Conservation (phyloP, 805 yeast genomes). For the Sugiyamaella marilandica region DNA sequence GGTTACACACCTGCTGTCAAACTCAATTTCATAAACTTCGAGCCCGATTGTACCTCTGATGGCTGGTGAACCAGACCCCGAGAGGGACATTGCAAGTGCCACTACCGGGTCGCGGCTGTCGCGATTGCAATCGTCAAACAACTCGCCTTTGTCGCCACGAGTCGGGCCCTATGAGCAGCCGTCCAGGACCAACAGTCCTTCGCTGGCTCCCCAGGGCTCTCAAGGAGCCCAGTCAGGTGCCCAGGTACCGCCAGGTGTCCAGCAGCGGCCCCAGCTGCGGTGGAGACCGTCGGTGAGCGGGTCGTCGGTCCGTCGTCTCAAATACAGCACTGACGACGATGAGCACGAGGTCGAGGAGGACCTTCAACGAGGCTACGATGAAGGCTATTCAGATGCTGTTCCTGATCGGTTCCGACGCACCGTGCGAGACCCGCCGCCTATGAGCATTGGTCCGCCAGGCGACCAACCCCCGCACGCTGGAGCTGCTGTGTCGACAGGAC, state of each 20-base stretch:
- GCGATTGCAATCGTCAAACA: background rate
- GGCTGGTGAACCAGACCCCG: background rate
- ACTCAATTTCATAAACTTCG: too few species aligned
- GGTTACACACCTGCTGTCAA: too few species aligned
- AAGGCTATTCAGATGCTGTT: constrained; percentile 70
- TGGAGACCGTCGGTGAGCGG: constrained; percentile 8
- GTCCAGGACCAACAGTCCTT: constrained; percentile 1
- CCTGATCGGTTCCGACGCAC: constrained; percentile 36
- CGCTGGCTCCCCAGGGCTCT: background rate
- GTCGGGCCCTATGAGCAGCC: background rate
- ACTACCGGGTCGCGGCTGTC: background rate
- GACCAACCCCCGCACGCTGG: background rate
- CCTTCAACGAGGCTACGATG: constrained; percentile 55
- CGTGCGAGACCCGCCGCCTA: background rate
- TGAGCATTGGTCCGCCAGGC: background rate
- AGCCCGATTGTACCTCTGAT: background rate
- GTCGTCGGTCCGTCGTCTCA: constrained; percentile 20
- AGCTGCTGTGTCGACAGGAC: background rate
- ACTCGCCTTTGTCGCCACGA: constrained; percentile 5
- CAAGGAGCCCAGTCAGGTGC: background rate
- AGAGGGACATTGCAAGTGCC: background rate
- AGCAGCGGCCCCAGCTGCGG: constrained; percentile 6
- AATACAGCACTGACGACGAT: constrained; percentile 81
- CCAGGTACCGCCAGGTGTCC: background rate
- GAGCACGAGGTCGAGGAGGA: constrained; percentile 65